Evolutionary conservation across 208 protist species (phyloP).

Genomic region (Acanthamoeba lenticulata): DNA sequence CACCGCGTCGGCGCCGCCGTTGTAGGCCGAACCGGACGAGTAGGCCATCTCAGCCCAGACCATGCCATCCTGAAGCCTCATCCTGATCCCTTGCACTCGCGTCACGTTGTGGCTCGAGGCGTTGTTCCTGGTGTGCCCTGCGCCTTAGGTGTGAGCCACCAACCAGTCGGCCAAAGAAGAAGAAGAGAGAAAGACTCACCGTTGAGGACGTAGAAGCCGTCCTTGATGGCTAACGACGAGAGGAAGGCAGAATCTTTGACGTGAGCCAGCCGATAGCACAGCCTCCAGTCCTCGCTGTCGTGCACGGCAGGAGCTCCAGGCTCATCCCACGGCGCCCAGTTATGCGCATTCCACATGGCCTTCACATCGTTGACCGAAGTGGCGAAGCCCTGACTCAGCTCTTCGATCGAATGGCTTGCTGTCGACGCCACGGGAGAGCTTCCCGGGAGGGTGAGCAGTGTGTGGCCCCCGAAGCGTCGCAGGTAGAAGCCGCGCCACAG

Average conservation of each 20-base stretch:
- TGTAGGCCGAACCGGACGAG: neutral
- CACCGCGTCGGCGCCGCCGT: neutral
- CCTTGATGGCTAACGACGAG: neutral
- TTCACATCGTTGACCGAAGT: neutral
- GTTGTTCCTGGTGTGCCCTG: neutral
- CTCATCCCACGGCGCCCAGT: neutral
- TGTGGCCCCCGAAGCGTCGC: neutral
- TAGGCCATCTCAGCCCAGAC: neutral
- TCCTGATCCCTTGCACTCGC: neutral
- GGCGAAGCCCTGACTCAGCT: neutral
- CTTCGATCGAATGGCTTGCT: neutral
- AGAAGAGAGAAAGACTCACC: neutral
- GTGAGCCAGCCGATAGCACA: neutral
- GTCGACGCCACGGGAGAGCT: no score
- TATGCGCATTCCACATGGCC: neutral
- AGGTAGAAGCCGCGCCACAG: neutral
- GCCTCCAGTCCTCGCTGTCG: neutral
- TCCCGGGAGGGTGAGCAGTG: neutral
- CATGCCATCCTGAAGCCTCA: neutral
- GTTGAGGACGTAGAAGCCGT: neutral
- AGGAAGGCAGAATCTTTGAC: neutral
- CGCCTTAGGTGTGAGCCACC: neutral
- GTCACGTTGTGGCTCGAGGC: neutral
- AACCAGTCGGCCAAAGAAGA: neutral
- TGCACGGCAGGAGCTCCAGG: neutral